A percentile compares a stretch with the other conserved stretches of the same genome.
These are phyloP conservation scores for Sicyos baderoa DNA, from an alignment of 306 rosid genomes.

Conservation along the genomic window DNA sequence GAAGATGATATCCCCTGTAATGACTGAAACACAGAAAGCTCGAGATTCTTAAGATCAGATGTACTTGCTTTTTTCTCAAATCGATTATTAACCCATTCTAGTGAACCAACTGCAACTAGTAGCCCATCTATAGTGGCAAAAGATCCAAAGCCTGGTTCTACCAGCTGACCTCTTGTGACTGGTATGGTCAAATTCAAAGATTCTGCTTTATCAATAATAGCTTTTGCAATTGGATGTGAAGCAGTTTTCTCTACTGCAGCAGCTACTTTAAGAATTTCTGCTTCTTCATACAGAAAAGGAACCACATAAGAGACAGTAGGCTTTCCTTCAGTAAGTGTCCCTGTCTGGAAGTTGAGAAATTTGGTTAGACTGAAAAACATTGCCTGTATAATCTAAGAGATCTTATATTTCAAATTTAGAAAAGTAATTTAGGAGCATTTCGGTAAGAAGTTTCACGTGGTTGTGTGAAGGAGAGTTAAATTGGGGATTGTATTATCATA, in stretches of 20 bases:
- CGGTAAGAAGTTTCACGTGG: neutral
- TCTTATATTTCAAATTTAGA: neutral
- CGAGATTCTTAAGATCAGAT: conserved; percentile 47
- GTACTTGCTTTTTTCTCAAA: conserved; percentile 41
- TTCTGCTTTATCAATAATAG: conserved; percentile 68
- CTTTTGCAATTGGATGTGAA: conserved; percentile 94
- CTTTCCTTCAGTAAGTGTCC: conserved; percentile 93
- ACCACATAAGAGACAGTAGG: conserved; percentile 65
- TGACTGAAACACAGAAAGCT: conserved; percentile 43
- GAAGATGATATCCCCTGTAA: conserved; percentile 38
- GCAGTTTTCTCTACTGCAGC: conserved; percentile 99
- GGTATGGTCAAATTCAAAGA: conserved; percentile 64
- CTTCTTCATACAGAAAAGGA: conserved; percentile 54
- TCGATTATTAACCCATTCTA: conserved; percentile 66
- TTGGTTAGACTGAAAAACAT: conserved; percentile 23
- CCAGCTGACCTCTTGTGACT: conserved; percentile 60
- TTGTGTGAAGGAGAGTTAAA: neutral
- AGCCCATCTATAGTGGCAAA: conserved; percentile 71
- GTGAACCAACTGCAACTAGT: conserved; percentile 79
- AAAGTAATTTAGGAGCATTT: neutral
- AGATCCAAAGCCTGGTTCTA: conserved; percentile 92
- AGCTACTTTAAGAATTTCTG: conserved; percentile 71
- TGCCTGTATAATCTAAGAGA: neutral
- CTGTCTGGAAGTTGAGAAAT: conserved; percentile 59
- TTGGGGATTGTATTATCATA: neutral